phyloP scores from a whole-genome alignment of 495 filamentous ascomycete species.

The Haplographium delicatum region DNA sequence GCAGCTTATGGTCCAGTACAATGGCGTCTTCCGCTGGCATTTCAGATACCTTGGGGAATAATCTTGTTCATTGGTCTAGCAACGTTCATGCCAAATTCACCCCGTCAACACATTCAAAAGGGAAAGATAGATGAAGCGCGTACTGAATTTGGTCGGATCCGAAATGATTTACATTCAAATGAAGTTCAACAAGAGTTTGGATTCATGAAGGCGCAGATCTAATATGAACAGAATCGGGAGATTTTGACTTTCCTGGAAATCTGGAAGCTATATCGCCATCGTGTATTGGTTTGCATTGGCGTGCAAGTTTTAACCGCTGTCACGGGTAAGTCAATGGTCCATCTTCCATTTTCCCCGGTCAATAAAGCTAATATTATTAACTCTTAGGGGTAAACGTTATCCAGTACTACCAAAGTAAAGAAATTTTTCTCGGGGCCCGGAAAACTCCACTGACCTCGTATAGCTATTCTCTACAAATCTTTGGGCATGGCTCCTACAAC shows the following conservation, averaged over 20 bases:
- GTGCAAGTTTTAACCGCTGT: not conserved
- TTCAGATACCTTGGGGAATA: constrained; percentile 56
- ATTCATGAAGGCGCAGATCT: constrained; percentile 52
- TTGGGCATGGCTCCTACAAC: constrained; percentile 45
- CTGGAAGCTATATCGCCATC: constrained; percentile 44
- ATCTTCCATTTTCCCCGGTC: no score
- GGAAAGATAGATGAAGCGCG: constrained; percentile 47
- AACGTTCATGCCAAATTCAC: constrained; percentile 57
- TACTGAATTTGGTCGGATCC: constrained; percentile 43
- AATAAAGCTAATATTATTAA: constrained; percentile 61
- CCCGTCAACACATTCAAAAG: constrained; percentile 49
- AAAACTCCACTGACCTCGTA: no score
- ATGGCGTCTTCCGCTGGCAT: constrained; percentile 52
- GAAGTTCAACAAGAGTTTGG: constrained; percentile 50
- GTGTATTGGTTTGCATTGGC: constrained; percentile 35
- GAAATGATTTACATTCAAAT: constrained; percentile 40
- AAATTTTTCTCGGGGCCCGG: no score
- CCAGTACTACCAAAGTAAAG: constrained; percentile 50
- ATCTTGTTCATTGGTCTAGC: constrained; percentile 50
- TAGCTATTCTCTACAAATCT: constrained; percentile 48
- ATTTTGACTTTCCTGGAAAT: constrained; percentile 48
- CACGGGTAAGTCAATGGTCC: constrained; percentile 35
- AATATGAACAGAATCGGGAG: constrained; percentile 55
- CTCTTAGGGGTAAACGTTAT: constrained; percentile 50
- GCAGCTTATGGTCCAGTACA: constrained; percentile 49